Conservation (phyloP, 768 basidiomycete genomes). For the Holtermanniella nyarrowii region DNA sequence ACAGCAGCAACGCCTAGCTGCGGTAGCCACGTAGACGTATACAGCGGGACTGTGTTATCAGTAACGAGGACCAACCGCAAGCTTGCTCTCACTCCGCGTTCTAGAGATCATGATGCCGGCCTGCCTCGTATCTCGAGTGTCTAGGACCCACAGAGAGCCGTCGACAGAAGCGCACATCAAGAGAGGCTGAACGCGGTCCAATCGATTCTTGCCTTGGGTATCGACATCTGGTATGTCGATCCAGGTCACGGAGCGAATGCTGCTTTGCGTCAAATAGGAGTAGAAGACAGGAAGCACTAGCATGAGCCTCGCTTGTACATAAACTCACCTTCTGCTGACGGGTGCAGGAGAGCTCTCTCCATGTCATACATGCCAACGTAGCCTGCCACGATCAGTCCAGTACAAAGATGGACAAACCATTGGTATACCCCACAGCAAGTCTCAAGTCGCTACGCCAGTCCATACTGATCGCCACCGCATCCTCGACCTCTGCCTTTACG, state of each 20-base stretch:
- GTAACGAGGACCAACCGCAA: background rate
- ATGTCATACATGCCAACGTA: constrained; percentile 36
- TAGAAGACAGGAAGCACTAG: constrained; percentile 25
- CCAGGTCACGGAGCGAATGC: constrained; percentile 13
- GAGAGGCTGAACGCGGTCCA: constrained; percentile 15
- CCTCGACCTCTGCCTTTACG: constrained; percentile 62
- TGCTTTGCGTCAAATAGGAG: constrained; percentile 7
- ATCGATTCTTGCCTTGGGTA: constrained; percentile 7
- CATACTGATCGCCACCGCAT: constrained; percentile 64
- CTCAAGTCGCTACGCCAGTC: constrained; percentile 84
- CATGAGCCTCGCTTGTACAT: too few relatives aligned
- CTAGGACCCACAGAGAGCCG: constrained; percentile 15
- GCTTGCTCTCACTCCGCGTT: constrained; percentile 16
- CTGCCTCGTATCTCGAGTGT: constrained; percentile 17
- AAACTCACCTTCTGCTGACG: too few relatives aligned
- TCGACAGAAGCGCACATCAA: constrained; percentile 19
- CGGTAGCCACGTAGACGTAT: constrained; percentile 18
- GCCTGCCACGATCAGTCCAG: constrained; percentile 16
- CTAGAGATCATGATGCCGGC: constrained; percentile 16
- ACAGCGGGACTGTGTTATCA: constrained; percentile 2
- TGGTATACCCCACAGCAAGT: constrained; percentile 71
- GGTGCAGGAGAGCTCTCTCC: constrained; percentile 21
- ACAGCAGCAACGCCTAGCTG: constrained; percentile 14
- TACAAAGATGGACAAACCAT: constrained; percentile 48
- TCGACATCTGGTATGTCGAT: constrained; percentile 13